Percentiles rank a stretch among this genome's conserved stretches.
These are phyloP conservation scores for Rhododendron molle DNA, from an alignment of 148 eudicot genomes.

Conservation along the genomic window DNA sequence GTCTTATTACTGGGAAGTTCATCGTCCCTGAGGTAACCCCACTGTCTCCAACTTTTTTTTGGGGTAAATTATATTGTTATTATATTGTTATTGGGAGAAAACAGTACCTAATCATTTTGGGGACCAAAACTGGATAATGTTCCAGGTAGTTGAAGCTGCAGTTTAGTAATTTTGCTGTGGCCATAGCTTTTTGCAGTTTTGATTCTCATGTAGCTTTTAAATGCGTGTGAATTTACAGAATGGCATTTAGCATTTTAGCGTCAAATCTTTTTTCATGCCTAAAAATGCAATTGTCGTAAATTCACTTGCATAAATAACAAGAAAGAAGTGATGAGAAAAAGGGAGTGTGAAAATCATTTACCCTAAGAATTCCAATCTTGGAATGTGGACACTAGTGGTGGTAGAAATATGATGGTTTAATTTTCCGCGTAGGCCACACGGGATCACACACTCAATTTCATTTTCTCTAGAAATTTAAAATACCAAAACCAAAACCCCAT, in stretches of 20 bases:
- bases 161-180: neutral
- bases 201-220: neutral
- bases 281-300: neutral
- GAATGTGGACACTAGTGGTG: neutral
- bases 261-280: neutral
- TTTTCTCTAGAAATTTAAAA: neutral
- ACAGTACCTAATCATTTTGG: neutral
- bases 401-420: neutral
- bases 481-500: neutral
- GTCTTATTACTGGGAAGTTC: slow-evolving; percentile 70
- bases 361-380: neutral
- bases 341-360: neutral
- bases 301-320: neutral
- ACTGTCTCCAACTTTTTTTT: neutral
- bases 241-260: neutral
- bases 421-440: neutral
- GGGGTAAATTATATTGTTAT: too few species aligned
- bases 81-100: neutral
- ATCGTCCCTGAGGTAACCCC: slow-evolving; percentile 67
- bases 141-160: neutral
- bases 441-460: neutral
- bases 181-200: neutral
- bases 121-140: neutral
- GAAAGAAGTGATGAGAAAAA: neutral
- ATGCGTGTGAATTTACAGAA: neutral